These are phyloP conservation scores for Cucumis sativus DNA, from an alignment of 306 rosid genomes.

Conservation along the genomic window DNA sequence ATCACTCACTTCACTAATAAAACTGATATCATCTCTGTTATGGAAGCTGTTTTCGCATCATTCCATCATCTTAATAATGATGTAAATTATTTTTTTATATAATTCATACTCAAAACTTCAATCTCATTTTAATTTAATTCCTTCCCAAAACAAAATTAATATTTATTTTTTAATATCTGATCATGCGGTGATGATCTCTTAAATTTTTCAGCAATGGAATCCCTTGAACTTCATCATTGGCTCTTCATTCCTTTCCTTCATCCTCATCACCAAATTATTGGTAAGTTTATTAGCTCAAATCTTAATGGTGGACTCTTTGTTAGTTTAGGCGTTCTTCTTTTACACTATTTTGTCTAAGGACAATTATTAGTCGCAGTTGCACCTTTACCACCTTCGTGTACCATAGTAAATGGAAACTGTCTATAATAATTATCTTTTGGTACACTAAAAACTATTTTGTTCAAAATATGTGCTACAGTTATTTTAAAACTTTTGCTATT, in stretches of 20 bases:
- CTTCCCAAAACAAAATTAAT: too few species aligned
- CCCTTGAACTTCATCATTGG: constrained; percentile 58
- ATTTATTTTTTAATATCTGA: too few species aligned
- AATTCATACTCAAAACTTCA: not conserved
- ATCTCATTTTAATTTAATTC: not conserved
- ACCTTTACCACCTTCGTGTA: too few species aligned
- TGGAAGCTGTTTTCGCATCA: constrained; percentile 34
- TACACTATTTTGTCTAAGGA: too few species aligned
- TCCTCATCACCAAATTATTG: constrained; percentile 44
- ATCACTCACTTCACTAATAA: constrained; percentile 45
- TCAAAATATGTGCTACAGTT: too few species aligned
- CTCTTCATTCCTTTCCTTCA: constrained; percentile 51
- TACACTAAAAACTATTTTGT: too few species aligned
- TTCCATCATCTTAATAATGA: constrained; percentile 13
- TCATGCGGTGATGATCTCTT: not conserved
- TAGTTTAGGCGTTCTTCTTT: too few species aligned
- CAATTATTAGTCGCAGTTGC: too few species aligned
- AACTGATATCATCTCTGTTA: constrained; percentile 57
- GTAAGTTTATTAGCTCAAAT: not conserved
- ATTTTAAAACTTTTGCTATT: too few species aligned
- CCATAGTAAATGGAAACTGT: too few species aligned
- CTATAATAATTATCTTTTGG: too few species aligned
- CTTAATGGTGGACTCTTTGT: too few species aligned
- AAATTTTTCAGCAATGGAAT: constrained; percentile 39
- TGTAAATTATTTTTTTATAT: not conserved